Evolutionary conservation across 2,329 filamentous ascomycete species (phyloP).

Genomic region (Aspergillus brunneoviolaceus): DNA sequence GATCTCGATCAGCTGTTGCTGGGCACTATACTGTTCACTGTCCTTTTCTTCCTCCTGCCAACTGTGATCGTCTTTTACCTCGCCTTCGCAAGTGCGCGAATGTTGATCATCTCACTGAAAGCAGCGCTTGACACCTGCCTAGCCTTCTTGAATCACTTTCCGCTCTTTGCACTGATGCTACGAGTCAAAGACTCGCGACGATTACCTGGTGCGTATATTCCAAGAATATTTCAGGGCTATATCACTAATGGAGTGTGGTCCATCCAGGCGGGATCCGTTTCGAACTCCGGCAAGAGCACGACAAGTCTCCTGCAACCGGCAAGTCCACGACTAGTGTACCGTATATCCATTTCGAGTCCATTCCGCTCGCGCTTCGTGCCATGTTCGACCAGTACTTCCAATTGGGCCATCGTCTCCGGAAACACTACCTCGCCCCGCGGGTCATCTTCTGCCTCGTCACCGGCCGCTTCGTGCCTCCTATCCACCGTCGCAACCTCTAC

Average conservation of each 20-base stretch:
- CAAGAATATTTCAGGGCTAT: conserved; percentile 5
- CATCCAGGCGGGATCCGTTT: conserved; percentile 75
- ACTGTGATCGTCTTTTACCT: conserved; percentile 96
- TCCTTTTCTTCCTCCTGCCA: conserved; percentile 90
- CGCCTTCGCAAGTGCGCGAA: conserved; percentile 89
- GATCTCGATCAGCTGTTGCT: conserved; percentile 95
- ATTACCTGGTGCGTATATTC: conserved; percentile 66
- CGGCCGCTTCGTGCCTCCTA: conserved; percentile 89
- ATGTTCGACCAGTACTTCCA: conserved; percentile 99
- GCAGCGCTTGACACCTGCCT: conserved; percentile 86
- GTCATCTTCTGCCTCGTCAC: conserved; percentile 87
- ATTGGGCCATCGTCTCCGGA: conserved; percentile 84
- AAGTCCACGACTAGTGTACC: conserved; percentile 62
- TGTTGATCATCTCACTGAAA: conserved; percentile 92
- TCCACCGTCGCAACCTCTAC: conserved; percentile 91
- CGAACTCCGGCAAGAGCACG: conserved; percentile 74
- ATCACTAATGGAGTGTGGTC: conserved; percentile 1
- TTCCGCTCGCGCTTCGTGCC: conserved; percentile 82
- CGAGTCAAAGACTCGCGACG: conserved; percentile 88
- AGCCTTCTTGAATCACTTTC: conserved; percentile 95
- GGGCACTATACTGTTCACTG: conserved; percentile 92
- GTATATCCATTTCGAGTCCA: conserved; percentile 85
- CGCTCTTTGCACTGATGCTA: conserved; percentile 94
- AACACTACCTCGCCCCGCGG: conserved; percentile 87
- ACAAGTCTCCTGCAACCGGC: conserved; percentile 36